These are phyloP conservation scores for Dendrobium huoshanense DNA, from an alignment of 106 monocot species.

Conservation along the genomic window DNA sequence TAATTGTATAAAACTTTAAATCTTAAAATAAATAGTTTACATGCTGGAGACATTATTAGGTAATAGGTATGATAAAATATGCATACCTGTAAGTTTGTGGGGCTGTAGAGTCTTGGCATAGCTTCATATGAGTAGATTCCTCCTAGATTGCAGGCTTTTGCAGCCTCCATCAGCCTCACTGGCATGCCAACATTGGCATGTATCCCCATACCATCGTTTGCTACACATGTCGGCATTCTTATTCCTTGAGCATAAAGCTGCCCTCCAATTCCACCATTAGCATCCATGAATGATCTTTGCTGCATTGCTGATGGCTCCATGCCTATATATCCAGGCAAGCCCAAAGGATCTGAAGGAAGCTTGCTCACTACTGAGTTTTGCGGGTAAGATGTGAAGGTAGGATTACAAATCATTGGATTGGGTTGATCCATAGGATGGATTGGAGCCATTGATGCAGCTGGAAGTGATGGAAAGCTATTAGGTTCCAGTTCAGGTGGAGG, in stretches of 20 bases:
- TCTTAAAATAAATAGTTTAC: too few species aligned
- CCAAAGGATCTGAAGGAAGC: not conserved
- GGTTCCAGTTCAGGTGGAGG: constrained; percentile 11
- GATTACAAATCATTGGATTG: not conserved
- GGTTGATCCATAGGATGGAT: not conserved
- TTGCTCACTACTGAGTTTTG: constrained; percentile 8
- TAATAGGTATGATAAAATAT: too few species aligned
- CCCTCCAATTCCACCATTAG: not conserved
- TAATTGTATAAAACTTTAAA: too few species aligned
- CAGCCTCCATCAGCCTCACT: not conserved
- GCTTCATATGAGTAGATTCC: too few species aligned
- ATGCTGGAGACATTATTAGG: too few species aligned
- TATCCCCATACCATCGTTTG: not conserved
- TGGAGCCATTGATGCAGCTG: not conserved
- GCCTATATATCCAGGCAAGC: not conserved
- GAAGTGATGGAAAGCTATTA: not conserved
- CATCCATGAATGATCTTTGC: constrained; percentile 20
- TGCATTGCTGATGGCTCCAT: constrained; percentile 4
- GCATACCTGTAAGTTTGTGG: too few species aligned
- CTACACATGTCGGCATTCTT: not conserved
- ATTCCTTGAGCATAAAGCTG: constrained; percentile 4
- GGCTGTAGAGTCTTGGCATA: too few species aligned
- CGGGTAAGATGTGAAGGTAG: not conserved
- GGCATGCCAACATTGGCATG: not conserved
- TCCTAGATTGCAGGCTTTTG: not conserved